These are phyloP conservation scores for Megacollybia marginata DNA, from an alignment of 768 basidiomycete species.

Conservation along the genomic window DNA sequence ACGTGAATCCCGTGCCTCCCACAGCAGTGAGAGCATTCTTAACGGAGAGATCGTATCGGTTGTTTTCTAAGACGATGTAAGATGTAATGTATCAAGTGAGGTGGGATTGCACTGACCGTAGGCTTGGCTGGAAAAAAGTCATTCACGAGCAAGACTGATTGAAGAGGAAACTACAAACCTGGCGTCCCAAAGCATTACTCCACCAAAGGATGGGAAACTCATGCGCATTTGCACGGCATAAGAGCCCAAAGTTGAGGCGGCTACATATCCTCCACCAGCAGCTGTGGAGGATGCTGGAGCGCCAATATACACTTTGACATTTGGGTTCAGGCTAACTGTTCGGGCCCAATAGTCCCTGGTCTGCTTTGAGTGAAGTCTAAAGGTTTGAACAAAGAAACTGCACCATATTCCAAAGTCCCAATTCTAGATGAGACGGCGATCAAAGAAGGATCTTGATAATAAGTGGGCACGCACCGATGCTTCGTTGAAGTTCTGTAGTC, in stretches of 20 bases:
- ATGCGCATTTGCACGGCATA: constrained; percentile 44
- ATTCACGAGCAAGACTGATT: constrained; percentile 1
- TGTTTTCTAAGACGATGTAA: constrained; percentile 33
- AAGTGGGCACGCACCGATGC: constrained; percentile 34
- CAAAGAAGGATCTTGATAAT: not conserved
- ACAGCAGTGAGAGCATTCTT: constrained; percentile 53
- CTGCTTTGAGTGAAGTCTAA: not conserved
- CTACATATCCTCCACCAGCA: constrained; percentile 55
- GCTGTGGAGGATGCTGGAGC: constrained; percentile 52
- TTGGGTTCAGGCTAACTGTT: constrained; percentile 45
- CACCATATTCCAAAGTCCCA: constrained; percentile 62
- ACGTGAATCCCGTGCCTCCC: constrained; percentile 65
- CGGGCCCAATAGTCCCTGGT: constrained; percentile 61
- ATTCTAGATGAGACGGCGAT: constrained; percentile 30
- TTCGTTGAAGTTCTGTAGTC: constrained; percentile 37
- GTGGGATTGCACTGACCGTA: not conserved
- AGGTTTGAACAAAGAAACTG: constrained; percentile 3
- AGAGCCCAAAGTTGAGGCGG: constrained; percentile 33
- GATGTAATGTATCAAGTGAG: not conserved
- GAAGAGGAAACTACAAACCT: constrained; percentile 31
- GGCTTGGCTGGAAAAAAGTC: constrained; percentile 1
- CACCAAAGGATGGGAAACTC: constrained; percentile 61
- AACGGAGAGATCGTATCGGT: constrained; percentile 50
- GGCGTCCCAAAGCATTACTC: constrained; percentile 49
- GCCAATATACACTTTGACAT: constrained; percentile 61